Evolutionary conservation across 768 basidiomycete species (phyloP), one percentile per base, ranked within the genome.

Genomic region (Inosperma sp.): DNA sequence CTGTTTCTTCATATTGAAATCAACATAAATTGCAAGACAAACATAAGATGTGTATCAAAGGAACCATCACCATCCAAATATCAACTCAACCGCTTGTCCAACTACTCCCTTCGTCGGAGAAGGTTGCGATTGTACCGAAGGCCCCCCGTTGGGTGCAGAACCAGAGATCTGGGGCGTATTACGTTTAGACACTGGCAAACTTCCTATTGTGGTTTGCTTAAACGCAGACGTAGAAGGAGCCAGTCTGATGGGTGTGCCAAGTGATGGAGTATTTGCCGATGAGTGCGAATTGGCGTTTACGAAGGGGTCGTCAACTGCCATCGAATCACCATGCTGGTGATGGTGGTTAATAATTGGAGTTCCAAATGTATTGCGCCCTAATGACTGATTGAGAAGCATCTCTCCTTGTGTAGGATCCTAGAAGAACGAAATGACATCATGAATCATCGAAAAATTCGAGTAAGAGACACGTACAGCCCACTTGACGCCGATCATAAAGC

Each of bases 401-500:
- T 81, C 82, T 10, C 78, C 83, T 62, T 80, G 80, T 0, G 72
- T 68, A 3, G 81, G 70, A 60, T 88, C 86, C 86, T 88, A 47
- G 6, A 55, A n/a, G 5, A 19, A 17, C 44, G 21, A 34, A 47
- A 37, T 17, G 27, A 23, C 23, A 31, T 4, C 10, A 30, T 40
- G 26, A 29, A 17, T 25, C 14, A n/a, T 47, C 16, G 26, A 47
- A 29, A 49, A 41, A 49, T 23, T 55, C 47, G 39, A 26, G 9
- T 27, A 43, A 12, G 19, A 41, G 16, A n/a, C 9, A 80, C 87
- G 53, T 63, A 91, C 90, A 22, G 86, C 86, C 84, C 84, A 89
- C 65, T 91, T 91, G 34, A 81, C 82, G 10, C 91, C 92, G 29
- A 93, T 71, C 90, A 93, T 93, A 75, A 81, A 88, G 41, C 74